These are phyloP conservation scores for Lotmaria passim DNA, from an alignment of 208 protist genomes.

Conservation along the genomic window DNA sequence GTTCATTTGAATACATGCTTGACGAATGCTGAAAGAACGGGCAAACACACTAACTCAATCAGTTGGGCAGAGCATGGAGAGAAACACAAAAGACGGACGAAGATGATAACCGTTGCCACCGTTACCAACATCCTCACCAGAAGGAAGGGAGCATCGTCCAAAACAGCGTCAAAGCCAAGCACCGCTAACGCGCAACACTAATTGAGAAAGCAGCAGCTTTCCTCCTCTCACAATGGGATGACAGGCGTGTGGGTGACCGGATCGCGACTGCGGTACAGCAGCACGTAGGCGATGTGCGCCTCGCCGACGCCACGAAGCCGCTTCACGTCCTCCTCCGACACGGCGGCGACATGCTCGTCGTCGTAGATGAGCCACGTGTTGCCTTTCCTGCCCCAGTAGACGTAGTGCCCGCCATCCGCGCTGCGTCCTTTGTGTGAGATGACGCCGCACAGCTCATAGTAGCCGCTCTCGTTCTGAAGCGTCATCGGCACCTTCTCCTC, in stretches of 20 bases:
- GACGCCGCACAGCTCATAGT: conserved; percentile 91
- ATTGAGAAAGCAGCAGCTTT: neutral
- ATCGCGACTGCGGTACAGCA: conserved; percentile 78
- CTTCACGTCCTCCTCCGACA: conserved; percentile 77
- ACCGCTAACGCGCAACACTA: neutral
- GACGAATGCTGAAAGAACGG: no score
- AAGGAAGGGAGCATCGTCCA: no score
- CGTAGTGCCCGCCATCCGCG: conserved; percentile 91
- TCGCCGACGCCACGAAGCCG: conserved; percentile 79
- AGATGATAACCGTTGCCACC: no score
- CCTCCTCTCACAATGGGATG: conserved; percentile 45
- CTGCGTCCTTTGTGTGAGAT: conserved; percentile 92
- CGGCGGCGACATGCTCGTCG: conserved; percentile 68
- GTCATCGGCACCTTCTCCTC: conserved; percentile 29
- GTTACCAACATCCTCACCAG: no score
- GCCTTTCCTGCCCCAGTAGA: conserved; percentile 89
- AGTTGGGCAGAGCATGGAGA: no score
- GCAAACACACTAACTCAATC: no score
- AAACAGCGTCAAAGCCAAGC: conserved; percentile 9
- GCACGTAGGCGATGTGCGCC: conserved; percentile 85
- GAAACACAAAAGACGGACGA: no score
- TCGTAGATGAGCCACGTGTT: conserved; percentile 79
- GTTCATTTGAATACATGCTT: no score
- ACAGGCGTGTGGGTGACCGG: conserved; percentile 51
- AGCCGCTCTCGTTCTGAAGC: conserved; percentile 66